Evolutionary conservation across 2,329 filamentous ascomycete genomes (phyloP), one percentile per base, ranked within the genome.

Genomic region (Helminthosporium solani): DNA sequence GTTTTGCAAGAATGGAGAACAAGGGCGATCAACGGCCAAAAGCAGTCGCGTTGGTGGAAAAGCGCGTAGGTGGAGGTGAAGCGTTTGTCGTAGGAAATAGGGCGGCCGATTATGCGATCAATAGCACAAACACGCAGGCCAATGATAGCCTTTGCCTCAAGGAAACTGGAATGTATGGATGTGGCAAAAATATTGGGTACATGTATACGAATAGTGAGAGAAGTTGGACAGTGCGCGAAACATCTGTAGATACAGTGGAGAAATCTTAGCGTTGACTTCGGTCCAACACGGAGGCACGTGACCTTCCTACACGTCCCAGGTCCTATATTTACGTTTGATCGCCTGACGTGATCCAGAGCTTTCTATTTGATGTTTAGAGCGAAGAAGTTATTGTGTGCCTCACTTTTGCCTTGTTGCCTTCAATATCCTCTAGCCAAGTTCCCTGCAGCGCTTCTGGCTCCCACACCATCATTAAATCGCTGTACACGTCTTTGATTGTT

Each of bases 381-480:
- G 16, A 18, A 33, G 25, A 6, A 12, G 18, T 2, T 16, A 14
- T 12, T 23, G 16, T 3, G 9, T 15, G 16, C 33, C 38, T 47
- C n/a, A 47, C 39, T 7, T 34, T 42, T 20, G 45, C 40, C 31
- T 11, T 39, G 2, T 43, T 40, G 7, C 35, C 40, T 14, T 34
- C 40, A 25, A 40, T 21, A 4, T 43, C 33, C 14, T 44, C 46
- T 19, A 44, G 14, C 42, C 41, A 49, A 20, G 15, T 42, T 15
- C 46, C 46, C n/a, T 42, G 34, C 38, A 23, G 19, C 14, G 25
- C 41, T 12, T 21, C 33, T 3, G 56, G 50, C 37, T 58, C 55
- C 59, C 59, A 60, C 12, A 57, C 20, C 59, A 63, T 60, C 7
- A 42, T 27, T 2, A 49, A 34, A 9, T 48, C 45, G 14, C 46